phyloP scores from a whole-genome alignment of 176 grass and related monocot genomes.

The Oryza meridionalis region DNA sequence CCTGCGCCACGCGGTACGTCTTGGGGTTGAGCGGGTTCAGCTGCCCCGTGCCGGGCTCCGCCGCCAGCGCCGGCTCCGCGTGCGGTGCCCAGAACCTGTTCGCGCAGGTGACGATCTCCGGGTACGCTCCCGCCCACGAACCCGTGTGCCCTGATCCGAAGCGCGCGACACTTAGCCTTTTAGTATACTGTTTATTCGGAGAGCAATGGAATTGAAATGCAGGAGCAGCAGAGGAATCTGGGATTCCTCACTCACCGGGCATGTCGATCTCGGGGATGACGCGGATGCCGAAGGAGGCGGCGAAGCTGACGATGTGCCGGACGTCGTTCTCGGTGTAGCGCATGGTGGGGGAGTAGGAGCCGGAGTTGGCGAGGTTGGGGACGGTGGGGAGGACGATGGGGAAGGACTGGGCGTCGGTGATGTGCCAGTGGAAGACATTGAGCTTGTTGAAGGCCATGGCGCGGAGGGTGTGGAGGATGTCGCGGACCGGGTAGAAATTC shows the following conservation, averaged over 20 bases:
- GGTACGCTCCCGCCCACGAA: conserved; percentile 84
- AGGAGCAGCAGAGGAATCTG: neutral
- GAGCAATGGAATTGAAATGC: neutral
- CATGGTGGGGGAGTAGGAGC: conserved; percentile 71
- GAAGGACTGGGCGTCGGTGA: conserved; percentile 93
- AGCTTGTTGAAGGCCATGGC: conserved; percentile 95
- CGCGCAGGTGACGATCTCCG: conserved; percentile 90
- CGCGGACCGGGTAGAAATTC: conserved; percentile 72
- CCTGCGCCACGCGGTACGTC: conserved; percentile 76
- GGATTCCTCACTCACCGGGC: conserved; percentile 56
- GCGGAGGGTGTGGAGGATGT: conserved; percentile 74
- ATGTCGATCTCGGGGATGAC: conserved; percentile 95
- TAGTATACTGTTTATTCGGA: neutral
- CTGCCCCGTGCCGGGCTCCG: conserved; percentile 88
- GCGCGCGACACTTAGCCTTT: neutral
- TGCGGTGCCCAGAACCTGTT: conserved; percentile 82
- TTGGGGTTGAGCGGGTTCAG: conserved; percentile 83
- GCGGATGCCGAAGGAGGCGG: conserved; percentile 64
- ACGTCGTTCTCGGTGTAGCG: conserved; percentile 72
- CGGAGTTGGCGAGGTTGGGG: conserved; percentile 62
- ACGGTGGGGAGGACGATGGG: conserved; percentile 78
- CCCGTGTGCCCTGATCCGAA: conserved; percentile 66
- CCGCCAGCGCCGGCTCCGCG: conserved; percentile 56
- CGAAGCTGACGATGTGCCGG: conserved; percentile 65
- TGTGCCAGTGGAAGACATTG: conserved; percentile 92